Evolutionary conservation across 768 basidiomycete genomes (phyloP).

Genomic region (Leccinellum rugosiceps): DNA sequence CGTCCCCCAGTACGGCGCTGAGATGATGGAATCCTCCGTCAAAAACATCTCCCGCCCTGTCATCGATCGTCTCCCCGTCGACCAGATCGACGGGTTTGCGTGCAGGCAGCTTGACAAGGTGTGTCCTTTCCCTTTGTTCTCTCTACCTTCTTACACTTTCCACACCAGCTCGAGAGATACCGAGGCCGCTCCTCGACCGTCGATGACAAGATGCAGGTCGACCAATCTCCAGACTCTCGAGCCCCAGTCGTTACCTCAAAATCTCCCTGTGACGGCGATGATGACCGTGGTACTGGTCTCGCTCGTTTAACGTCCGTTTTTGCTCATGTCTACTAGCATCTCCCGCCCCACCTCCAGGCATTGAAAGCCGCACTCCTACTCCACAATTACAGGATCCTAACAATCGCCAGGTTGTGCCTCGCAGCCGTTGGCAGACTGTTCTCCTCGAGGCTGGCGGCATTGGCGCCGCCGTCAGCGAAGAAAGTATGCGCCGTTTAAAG

Average conservation of each 20-base stretch:
- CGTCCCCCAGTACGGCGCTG: conserved; percentile 70
- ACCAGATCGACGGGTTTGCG: conserved; percentile 81
- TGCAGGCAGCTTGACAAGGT: conserved; percentile 85
- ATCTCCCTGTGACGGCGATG: neutral
- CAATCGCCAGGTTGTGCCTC: conserved; percentile 55
- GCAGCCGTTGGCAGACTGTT: conserved; percentile 85
- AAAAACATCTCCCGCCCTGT: conserved; percentile 80
- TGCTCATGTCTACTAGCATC: conserved; percentile 8
- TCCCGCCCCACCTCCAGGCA: neutral
- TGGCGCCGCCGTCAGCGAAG: conserved; percentile 85
- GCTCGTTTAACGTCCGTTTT: conserved; percentile 4
- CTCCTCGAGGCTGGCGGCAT: conserved; percentile 85
- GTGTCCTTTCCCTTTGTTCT: conserved; percentile 19
- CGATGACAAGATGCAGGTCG: conserved; percentile 31
- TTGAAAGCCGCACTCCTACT: conserved; percentile 22
- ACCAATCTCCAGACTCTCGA: conserved; percentile 7
- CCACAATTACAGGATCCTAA: conserved; percentile 22
- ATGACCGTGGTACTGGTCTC: conserved; percentile 3
- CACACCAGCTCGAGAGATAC: conserved; percentile 47
- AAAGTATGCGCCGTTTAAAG: conserved; percentile 80
- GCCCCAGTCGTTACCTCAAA: neutral
- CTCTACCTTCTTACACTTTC: neutral
- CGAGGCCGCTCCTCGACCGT: conserved; percentile 36
- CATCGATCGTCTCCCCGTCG: conserved; percentile 72
- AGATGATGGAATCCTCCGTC: conserved; percentile 83